Percentiles rank a stretch among this genome's conserved stretches.
Evolutionary conservation across 371 early-diverging fungal genomes (phyloP).

Genomic region (Coemansia sp.): DNA sequence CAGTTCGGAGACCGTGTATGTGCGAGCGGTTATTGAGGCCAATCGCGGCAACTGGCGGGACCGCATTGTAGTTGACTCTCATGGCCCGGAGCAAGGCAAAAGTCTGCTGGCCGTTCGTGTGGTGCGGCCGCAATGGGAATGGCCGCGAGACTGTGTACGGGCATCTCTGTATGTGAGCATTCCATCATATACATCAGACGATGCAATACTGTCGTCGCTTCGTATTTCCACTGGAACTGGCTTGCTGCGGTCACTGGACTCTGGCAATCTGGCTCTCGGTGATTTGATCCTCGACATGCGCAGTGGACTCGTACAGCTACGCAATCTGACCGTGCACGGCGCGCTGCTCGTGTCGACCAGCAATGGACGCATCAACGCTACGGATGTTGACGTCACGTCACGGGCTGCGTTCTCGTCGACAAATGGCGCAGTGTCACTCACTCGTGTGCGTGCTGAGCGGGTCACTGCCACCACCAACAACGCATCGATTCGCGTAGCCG

Average conservation of each 20-base stretch:
- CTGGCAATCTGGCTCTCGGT: slow-evolving; percentile 7
- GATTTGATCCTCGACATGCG: not conserved
- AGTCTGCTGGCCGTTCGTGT: slow-evolving; percentile 10
- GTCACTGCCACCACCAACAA: not conserved
- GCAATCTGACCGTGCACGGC: not conserved
- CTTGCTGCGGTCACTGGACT: not conserved
- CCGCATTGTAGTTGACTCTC: slow-evolving; percentile 1
- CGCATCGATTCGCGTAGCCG: not conserved
- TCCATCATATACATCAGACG: not conserved
- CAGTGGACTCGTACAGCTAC: slow-evolving; percentile 21
- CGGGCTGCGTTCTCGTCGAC: not conserved
- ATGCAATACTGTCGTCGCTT: not conserved
- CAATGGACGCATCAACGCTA: slow-evolving; percentile 16
- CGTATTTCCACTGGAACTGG: slow-evolving; percentile 16
- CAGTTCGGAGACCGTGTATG: not conserved
- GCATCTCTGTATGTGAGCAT: slow-evolving; percentile 15
- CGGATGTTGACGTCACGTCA: not conserved
- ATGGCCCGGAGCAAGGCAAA: not conserved
- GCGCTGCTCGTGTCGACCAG: slow-evolving; percentile 5
- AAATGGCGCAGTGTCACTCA: slow-evolving; percentile 16
- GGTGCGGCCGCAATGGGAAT: slow-evolving; percentile 21
- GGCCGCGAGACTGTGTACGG: slow-evolving; percentile 32
- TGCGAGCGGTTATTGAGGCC: slow-evolving; percentile 30
- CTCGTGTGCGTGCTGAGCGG: not conserved
- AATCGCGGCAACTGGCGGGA: not conserved